A percentile compares a stretch with the other conserved stretches of the same genome.
These are phyloP conservation scores for Russula foetens DNA, from an alignment of 768 basidiomycete genomes.

Conservation along the genomic window DNA sequence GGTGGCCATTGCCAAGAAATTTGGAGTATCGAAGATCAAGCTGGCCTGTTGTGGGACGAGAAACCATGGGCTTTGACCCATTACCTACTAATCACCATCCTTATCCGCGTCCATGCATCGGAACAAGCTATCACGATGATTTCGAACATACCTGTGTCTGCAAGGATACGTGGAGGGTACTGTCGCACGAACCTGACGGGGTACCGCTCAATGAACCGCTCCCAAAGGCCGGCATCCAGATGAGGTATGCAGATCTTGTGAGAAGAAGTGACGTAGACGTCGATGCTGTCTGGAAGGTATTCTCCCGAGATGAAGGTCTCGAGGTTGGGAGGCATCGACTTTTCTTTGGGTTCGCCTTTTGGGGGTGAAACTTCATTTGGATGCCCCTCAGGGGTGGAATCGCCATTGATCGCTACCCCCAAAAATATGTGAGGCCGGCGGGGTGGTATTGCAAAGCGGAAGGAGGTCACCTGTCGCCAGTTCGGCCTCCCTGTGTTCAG, in stretches of 20 bases:
- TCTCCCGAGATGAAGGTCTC: neutral
- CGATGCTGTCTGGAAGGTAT: conserved; percentile 1
- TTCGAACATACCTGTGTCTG: neutral
- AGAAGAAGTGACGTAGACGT: neutral
- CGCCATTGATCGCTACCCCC: neutral
- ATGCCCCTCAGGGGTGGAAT: neutral
- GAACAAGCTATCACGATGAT: neutral
- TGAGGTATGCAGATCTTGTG: neutral
- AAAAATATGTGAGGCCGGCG: neutral
- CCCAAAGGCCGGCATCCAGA: neutral
- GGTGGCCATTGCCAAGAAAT: conserved; percentile 38
- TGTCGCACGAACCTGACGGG: neutral
- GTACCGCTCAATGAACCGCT: neutral
- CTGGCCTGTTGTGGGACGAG: neutral
- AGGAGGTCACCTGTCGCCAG: neutral
- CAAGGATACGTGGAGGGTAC: neutral
- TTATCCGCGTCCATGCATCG: neutral
- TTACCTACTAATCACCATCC: neutral
- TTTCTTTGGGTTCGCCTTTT: neutral
- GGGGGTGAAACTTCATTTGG: neutral
- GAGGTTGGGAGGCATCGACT: neutral
- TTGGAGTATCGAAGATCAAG: conserved; percentile 38
- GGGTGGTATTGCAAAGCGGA: neutral
- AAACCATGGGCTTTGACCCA: neutral
- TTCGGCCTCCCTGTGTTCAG: neutral